A percentile compares a stretch with the other conserved stretches of the same genome.
Evolutionary conservation across 345 rosid species (phyloP).

Genomic region (Stellera chamaejasme): DNA sequence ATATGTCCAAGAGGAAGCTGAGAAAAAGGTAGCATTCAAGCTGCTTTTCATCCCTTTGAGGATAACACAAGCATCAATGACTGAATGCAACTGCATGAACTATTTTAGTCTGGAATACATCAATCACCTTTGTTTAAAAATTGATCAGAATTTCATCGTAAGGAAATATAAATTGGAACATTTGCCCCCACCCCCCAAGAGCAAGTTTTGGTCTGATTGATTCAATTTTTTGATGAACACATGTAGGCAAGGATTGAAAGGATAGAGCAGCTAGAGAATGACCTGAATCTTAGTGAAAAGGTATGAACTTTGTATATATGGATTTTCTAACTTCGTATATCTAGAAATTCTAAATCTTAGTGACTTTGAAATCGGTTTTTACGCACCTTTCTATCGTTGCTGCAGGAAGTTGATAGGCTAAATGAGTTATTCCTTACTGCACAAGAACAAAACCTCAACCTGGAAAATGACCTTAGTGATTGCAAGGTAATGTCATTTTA

Average conservation of each 20-base stretch:
- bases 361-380: background rate
- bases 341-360: background rate
- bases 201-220: constrained; percentile 6
- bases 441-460: constrained; percentile 60
- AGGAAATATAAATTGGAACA: background rate
- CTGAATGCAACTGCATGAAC: no score
- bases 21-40: constrained; percentile 58
- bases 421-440: constrained; percentile 56
- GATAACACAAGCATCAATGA: background rate
- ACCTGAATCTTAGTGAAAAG: constrained; percentile 45
- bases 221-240: constrained; percentile 4
- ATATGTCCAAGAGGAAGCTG: constrained; percentile 76
- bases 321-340: constrained; percentile 1
- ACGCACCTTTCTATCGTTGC: constrained; percentile 9
- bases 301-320: constrained; percentile 26
- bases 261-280: constrained; percentile 74
- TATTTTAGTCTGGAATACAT: background rate
- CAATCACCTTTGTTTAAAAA: no score
- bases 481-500: constrained; percentile 44
- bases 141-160: background rate
- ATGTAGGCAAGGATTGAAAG: constrained; percentile 61
- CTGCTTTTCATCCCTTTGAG: background rate
- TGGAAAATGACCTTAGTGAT: constrained; percentile 51
- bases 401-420: constrained; percentile 62
- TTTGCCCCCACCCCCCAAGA: background rate